Percentiles rank a stretch among this genome's conserved stretches.
phyloP scores from a whole-genome alignment of 257 asterid genomes.

The Plantago ovata region DNA sequence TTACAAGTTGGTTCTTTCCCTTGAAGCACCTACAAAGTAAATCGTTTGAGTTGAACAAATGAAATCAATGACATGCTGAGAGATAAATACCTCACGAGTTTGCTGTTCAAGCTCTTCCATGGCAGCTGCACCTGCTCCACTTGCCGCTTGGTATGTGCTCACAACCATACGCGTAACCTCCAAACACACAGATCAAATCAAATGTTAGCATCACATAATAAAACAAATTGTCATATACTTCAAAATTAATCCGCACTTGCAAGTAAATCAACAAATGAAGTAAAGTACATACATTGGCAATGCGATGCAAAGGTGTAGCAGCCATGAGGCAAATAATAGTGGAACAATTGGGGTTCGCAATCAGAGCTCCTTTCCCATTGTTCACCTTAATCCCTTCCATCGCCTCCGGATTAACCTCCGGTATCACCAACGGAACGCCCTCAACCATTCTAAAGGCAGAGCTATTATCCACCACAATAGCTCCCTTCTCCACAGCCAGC shows the following conservation, averaged over 20 bases:
- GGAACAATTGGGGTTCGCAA: constrained; percentile 93
- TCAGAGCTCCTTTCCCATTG: constrained; percentile 70
- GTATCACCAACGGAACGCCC: constrained; percentile 80
- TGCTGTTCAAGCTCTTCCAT: constrained; percentile 97
- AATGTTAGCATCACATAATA: constrained; percentile 1
- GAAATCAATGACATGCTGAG: not conserved
- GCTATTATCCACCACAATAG: constrained; percentile 92
- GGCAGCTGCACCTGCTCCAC: constrained; percentile 97
- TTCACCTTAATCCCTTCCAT: constrained; percentile 67
- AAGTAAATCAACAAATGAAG: too few relatives aligned
- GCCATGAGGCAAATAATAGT: constrained; percentile 95
- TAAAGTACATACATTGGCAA: constrained; percentile 58
- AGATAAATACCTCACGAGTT: constrained; percentile 70
- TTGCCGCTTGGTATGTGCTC: constrained; percentile 67
- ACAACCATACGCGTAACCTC: constrained; percentile 63
- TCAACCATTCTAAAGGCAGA: constrained; percentile 95
- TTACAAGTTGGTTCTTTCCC: constrained; percentile 89
- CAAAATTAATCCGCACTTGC: too few relatives aligned
- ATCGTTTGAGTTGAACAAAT: constrained; percentile 2
- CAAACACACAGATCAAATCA: not conserved
- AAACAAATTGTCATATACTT: not conserved
- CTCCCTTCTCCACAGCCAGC: constrained; percentile 64
- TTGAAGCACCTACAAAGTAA: constrained; percentile 52
- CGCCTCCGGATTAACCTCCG: constrained; percentile 94
- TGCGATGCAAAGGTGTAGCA: constrained; percentile 86